Conservation (phyloP, 306 rosid genomes). For the Psophocarpus tetragonolobus region DNA sequence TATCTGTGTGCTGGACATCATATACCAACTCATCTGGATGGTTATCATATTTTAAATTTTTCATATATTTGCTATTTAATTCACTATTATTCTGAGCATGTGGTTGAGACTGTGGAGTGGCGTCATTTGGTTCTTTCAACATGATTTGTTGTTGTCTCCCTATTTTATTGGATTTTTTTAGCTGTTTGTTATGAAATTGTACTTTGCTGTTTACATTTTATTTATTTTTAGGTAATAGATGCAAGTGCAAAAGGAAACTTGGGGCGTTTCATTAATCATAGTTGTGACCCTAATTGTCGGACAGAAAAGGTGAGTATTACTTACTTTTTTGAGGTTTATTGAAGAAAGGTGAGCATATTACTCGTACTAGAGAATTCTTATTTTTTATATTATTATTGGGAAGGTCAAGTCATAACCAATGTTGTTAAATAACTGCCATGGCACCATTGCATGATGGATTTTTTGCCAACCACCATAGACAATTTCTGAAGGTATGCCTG, state of each 20-base stretch:
- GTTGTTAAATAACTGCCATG: no score
- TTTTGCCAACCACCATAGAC: no score
- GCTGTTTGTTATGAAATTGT: neutral
- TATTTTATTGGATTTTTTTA: neutral
- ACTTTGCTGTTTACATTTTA: slow-evolving; percentile 26
- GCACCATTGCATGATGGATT: no score
- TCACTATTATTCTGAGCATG: neutral
- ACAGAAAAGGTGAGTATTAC: slow-evolving; percentile 80
- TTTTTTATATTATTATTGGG: neutral
- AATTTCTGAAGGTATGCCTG: no score
- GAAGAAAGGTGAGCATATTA: neutral
- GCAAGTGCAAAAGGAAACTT: slow-evolving; percentile 98
- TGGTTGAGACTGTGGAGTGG: neutral
- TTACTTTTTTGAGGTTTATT: neutral
- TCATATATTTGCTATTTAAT: neutral
- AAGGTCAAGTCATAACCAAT: no score
- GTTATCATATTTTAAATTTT: neutral
- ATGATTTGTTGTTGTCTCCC: neutral
- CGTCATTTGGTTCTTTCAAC: slow-evolving; percentile 9
- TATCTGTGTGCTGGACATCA: neutral
- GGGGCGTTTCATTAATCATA: slow-evolving; percentile 99
- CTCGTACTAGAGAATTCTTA: neutral
- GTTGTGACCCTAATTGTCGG: slow-evolving; percentile 97
- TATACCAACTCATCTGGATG: neutral
- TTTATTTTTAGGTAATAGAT: slow-evolving; percentile 84